Evolutionary conservation across 169 alveolate genomes (phyloP), one percentile per base, ranked within the genome.

Genomic region (Besnoitia besnoiti): DNA sequence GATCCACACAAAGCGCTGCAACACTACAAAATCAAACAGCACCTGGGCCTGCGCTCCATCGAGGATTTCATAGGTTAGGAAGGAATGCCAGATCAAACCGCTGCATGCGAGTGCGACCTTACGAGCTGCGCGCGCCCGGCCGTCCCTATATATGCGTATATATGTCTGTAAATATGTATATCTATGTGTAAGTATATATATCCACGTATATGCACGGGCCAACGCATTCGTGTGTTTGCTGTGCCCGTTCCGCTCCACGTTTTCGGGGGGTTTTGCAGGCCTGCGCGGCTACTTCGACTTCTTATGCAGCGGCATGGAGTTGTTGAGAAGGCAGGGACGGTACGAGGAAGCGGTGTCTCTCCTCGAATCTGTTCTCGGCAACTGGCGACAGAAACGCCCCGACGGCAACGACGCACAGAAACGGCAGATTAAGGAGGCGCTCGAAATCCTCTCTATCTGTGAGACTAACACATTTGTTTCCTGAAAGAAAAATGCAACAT

Each of bases 361-460:
- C 21, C 75, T 82, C 12, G 90, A 82, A 35, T 0, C 42, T n/a
- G 75, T 82, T 8, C 75, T 33, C 12, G 46, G 76, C 76, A 49
- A 49, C 75, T 82, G 90, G 90, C 2, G 75, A 14, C 90, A 82
- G 46, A 82, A 82, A 33, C 90, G 90, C 47, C 75, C 62, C n/a
- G 75, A 44, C n/a, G 90, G 75, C 14, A 33, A n/a, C 47, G 76
- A 44, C 42, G 76, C 62, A 24, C 76, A 44, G 90, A 82, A 82
- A 40, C 40, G 47, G 33, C 14, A 14, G 4, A 27, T 82, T 47
- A 82, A 82, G 62, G 75, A 49, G 21, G 75, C 24, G 40, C 62
- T 82, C 50, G 76, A 82, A 49, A 24, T 82, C 27, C 62, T 82
- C 49, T 30, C 90, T 27, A 51, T 82, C 42, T 5, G 90, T 82